These are phyloP conservation scores for Teratosphaeria pseudoeucalypti DNA, from an alignment of 2,329 filamentous ascomycete genomes.

Conservation along the genomic window DNA sequence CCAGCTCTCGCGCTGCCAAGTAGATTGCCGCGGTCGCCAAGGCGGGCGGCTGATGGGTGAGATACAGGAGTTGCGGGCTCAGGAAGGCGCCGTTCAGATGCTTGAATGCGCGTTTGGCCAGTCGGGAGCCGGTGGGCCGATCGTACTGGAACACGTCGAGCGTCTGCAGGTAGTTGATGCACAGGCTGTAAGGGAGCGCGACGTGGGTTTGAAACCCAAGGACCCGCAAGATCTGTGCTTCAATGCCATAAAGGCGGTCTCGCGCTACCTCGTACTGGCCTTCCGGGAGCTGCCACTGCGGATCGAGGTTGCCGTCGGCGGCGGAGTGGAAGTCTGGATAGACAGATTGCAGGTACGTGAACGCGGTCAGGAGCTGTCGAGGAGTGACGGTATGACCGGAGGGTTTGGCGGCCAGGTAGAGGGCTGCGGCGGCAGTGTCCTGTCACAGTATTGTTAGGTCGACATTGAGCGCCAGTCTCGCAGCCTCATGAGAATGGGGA, in stretches of 20 bases:
- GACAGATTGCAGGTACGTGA: constrained; percentile 64
- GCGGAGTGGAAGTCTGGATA: constrained; percentile 16
- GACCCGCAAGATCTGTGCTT: constrained; percentile 64
- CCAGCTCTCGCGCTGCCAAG: constrained; percentile 67
- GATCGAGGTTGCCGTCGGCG: constrained; percentile 3
- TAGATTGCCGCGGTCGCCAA: constrained; percentile 86
- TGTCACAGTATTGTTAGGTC: constrained; percentile 26
- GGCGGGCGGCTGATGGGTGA: constrained; percentile 81
- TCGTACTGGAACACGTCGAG: constrained; percentile 53
- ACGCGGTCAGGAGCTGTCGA: constrained; percentile 74
- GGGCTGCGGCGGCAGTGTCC: constrained; percentile 69
- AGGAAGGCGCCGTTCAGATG: constrained; percentile 81
- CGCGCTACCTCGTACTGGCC: constrained; percentile 57
- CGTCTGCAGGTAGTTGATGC: constrained; percentile 85
- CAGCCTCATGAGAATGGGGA: background rate
- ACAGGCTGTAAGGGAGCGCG: constrained; percentile 73
- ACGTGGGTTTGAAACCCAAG: constrained; percentile 79
- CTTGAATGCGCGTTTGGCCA: constrained; percentile 57
- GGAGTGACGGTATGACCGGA: constrained; percentile 66
- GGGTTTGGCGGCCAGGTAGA: constrained; percentile 77
- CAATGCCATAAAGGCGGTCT: constrained; percentile 56
- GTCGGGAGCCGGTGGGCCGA: constrained; percentile 30
- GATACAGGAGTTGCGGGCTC: constrained; percentile 77
- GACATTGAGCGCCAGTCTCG: background rate
- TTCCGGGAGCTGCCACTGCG: constrained; percentile 54